These are phyloP conservation scores for Taiozyma onychis DNA, from an alignment of 1,139 yeast genomes.

Conservation along the genomic window DNA sequence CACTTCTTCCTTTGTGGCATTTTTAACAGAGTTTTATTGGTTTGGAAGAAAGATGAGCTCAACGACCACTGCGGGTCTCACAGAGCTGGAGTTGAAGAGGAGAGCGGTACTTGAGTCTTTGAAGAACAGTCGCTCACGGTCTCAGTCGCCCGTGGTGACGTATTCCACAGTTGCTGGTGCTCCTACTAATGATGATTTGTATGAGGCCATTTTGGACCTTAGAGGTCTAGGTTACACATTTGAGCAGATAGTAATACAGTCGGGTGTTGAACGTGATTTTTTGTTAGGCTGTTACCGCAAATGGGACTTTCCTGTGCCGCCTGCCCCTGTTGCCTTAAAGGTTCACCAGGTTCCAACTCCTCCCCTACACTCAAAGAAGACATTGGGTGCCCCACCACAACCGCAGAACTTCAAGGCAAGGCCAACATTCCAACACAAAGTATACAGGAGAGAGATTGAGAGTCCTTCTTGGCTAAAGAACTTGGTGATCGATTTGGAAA, in stretches of 20 bases:
- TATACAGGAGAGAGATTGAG: constrained; percentile 9
- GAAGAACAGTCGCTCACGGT: constrained; percentile 8
- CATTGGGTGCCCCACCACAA: neutral
- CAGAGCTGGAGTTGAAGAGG: constrained; percentile 19
- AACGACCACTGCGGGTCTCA: neutral
- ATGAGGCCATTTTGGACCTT: constrained; percentile 18
- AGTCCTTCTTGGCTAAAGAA: constrained; percentile 21
- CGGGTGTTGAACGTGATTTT: constrained; percentile 16
- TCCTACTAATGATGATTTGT: constrained; percentile 1
- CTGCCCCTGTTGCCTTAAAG: neutral
- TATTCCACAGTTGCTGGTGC: neutral
- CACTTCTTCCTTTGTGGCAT: neutral
- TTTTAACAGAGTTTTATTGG: neutral
- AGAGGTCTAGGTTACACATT: constrained; percentile 20
- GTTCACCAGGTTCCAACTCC: neutral
- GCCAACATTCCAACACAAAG: constrained; percentile 10
- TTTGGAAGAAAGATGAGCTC: neutral
- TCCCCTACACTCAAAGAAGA: neutral
- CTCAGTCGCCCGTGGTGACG: neutral
- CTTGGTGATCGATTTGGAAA: constrained; percentile 19
- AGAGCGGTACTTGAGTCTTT: constrained; percentile 21
- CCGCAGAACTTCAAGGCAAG: constrained; percentile 1
- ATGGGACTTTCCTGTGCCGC: constrained; percentile 18
- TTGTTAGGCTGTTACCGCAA: constrained; percentile 12
- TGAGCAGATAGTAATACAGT: constrained; percentile 11